Percentiles rank a stretch among this genome's conserved stretches.
phyloP scores from a whole-genome alignment of 805 yeast genomes.

The Lachancea nothofagi region DNA sequence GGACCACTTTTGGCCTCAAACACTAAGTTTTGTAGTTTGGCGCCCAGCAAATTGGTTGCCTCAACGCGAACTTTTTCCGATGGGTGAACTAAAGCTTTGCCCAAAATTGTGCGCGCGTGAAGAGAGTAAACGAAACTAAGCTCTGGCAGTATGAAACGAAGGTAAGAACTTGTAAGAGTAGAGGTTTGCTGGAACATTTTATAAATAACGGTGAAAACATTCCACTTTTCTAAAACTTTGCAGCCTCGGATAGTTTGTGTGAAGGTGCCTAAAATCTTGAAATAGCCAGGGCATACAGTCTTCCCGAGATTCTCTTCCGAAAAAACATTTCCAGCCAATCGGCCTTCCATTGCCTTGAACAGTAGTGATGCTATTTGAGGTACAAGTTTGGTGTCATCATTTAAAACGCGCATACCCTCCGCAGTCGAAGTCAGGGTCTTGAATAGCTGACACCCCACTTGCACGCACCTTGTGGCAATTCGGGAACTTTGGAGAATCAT shows the following conservation, averaged over 20 bases:
- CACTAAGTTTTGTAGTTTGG: conserved; percentile 17
- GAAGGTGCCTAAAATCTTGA: conserved; percentile 62
- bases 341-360: conserved; percentile 38
- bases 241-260: conserved; percentile 59
- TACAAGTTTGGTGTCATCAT: conserved; percentile 62
- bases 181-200: conserved; percentile 56
- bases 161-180: conserved; percentile 47
- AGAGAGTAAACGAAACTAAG: conserved; percentile 56
- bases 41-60: conserved; percentile 51
- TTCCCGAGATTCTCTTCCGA: conserved; percentile 51
- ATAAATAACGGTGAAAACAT: conserved; percentile 73
- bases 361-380: conserved; percentile 87
- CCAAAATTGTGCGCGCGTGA: conserved; percentile 62
- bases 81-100: conserved; percentile 57
- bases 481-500: conserved; percentile 43
- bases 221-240: conserved; percentile 70
- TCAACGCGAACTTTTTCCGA: conserved; percentile 46
- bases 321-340: conserved; percentile 59
- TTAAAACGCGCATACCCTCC: conserved; percentile 62
- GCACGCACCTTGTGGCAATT: conserved; percentile 51
- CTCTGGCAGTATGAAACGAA: conserved; percentile 52
- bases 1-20: conserved; percentile 2
- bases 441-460: conserved; percentile 71
- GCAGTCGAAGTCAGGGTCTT: conserved; percentile 54
- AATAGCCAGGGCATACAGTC: conserved; percentile 71